Conservation (phyloP, 805 yeast genomes). For the Candida maris region DNA sequence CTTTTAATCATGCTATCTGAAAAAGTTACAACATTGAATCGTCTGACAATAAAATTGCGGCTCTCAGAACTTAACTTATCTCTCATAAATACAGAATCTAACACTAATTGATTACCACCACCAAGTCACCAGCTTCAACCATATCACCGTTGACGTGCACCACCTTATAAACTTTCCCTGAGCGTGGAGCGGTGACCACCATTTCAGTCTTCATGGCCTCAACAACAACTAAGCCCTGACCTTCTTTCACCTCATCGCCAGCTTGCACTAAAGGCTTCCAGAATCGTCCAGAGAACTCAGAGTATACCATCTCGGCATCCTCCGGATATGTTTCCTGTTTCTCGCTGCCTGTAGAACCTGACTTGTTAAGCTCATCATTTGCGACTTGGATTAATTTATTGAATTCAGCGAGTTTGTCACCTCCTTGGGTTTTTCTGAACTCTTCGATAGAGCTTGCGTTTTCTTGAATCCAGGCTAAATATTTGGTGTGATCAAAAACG, state of each 20-base stretch:
- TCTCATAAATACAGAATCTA: too few species aligned
- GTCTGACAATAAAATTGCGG: too few species aligned
- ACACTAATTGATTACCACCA: constrained; percentile 67
- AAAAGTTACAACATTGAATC: too few species aligned
- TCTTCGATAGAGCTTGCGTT: constrained; percentile 69
- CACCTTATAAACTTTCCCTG: constrained; percentile 70
- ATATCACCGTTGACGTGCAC: constrained; percentile 87
- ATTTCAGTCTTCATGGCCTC: constrained; percentile 99
- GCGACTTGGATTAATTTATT: constrained; percentile 77
- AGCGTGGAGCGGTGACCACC: constrained; percentile 70
- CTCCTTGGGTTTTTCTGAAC: constrained; percentile 65
- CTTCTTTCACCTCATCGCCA: constrained; percentile 70
- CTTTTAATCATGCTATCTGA: too few species aligned
- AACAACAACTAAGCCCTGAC: constrained; percentile 80
- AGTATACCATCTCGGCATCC: constrained; percentile 77
- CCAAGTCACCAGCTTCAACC: constrained; percentile 95
- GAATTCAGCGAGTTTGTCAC: constrained; percentile 83
- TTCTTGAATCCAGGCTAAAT: constrained; percentile 71
- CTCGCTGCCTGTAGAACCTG: constrained; percentile 43
- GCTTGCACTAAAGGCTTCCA: constrained; percentile 86
- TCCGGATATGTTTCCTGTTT: constrained; percentile 65
- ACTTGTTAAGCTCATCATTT: constrained; percentile 63
- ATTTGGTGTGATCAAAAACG: constrained; percentile 78
- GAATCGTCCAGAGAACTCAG: constrained; percentile 95
- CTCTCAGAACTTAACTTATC: too few species aligned